A percentile compares a stretch with the other conserved stretches of the same genome.
Conservation (phyloP, 306 rosid genomes). For the Acacia confusa region DNA sequence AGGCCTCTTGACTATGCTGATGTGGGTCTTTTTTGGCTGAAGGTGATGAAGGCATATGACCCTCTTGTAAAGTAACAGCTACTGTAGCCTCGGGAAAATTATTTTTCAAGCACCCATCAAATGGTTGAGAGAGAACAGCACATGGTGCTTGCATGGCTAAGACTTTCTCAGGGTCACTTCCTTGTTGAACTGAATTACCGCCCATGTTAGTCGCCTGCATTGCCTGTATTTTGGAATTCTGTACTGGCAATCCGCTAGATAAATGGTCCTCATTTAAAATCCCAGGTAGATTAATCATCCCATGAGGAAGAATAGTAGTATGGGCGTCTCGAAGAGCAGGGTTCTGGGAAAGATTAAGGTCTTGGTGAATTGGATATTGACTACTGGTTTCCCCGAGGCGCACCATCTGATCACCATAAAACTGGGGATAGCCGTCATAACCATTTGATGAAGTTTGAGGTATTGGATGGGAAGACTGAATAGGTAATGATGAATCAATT, state of each 20-base stretch:
- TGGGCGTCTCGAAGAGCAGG: slow-evolving; percentile 36
- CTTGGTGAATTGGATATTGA: slow-evolving; percentile 38
- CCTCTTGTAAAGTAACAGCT: slow-evolving; percentile 32
- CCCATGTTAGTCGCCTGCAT: slow-evolving; percentile 33
- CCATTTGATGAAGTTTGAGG: slow-evolving; percentile 41
- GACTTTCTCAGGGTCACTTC: slow-evolving; percentile 35
- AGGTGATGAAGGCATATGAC: slow-evolving; percentile 26
- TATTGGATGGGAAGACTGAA: slow-evolving; percentile 40
- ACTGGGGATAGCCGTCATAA: slow-evolving; percentile 38
- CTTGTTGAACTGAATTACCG: slow-evolving; percentile 41
- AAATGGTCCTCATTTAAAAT: slow-evolving; percentile 33
- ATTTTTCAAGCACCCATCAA: slow-evolving; percentile 33
- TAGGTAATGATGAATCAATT: slow-evolving; percentile 29
- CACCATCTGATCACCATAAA: slow-evolving; percentile 37
- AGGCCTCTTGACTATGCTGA: slow-evolving; percentile 39
- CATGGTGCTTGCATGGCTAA: slow-evolving; percentile 24
- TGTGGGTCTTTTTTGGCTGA: slow-evolving; percentile 35
- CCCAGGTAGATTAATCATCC: slow-evolving; percentile 38
- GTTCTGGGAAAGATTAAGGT: slow-evolving; percentile 34
- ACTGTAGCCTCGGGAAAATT: slow-evolving; percentile 34
- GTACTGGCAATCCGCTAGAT: slow-evolving; percentile 35
- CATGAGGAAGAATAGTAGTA: slow-evolving; percentile 32
- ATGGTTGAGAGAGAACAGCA: slow-evolving; percentile 35
- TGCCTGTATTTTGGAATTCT: slow-evolving; percentile 36
- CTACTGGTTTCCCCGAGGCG: slow-evolving; percentile 39